phyloP scores from a whole-genome alignment of 768 basidiomycete genomes.

The Baorangia bicolor region DNA sequence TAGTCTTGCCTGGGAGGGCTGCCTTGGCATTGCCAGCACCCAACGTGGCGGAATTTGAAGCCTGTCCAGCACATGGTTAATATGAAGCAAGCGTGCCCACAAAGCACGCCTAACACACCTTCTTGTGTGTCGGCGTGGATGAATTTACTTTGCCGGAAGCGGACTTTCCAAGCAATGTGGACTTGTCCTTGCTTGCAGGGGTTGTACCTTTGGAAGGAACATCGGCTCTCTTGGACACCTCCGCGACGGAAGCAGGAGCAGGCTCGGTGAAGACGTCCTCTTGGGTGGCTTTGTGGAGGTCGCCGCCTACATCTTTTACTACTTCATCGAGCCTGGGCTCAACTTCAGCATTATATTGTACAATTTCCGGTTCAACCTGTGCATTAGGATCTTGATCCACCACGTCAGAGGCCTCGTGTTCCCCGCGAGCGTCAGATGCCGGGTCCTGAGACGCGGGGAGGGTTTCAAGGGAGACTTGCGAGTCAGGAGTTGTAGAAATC shows the following conservation, averaged over 20 bases:
- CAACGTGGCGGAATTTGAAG: constrained; percentile 66
- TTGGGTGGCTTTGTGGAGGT: constrained; percentile 25
- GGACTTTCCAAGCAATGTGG: constrained; percentile 42
- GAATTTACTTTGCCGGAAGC: constrained; percentile 47
- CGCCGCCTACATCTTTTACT: constrained; percentile 11
- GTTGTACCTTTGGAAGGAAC: constrained; percentile 28
- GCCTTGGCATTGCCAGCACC: constrained; percentile 54
- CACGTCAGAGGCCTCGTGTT: constrained; percentile 41
- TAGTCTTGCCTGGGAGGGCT: constrained; percentile 43
- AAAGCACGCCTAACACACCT: constrained; percentile 44
- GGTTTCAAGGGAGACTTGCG: constrained; percentile 22
- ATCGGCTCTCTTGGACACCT: constrained; percentile 27
- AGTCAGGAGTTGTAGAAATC: constrained; percentile 21
- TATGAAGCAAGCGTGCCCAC: constrained; percentile 20
- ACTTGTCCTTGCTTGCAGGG: constrained; percentile 31
- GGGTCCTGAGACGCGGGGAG: constrained; percentile 20
- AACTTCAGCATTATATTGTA: constrained; percentile 19
- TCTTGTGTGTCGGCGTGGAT: constrained; percentile 62
- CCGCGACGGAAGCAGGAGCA: constrained; percentile 14
- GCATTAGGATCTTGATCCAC: constrained; percentile 28
- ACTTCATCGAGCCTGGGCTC: constrained; percentile 17
- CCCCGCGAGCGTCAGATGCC: constrained; percentile 29
- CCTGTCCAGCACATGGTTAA: constrained; percentile 41
- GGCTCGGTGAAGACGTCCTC: constrained; percentile 21
- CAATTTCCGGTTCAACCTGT: constrained; percentile 20